Percentiles rank a stretch among this genome's conserved stretches.
Evolutionary conservation across 2,329 filamentous ascomycete genomes (phyloP).

Genomic region (Emmonsia crescens): DNA sequence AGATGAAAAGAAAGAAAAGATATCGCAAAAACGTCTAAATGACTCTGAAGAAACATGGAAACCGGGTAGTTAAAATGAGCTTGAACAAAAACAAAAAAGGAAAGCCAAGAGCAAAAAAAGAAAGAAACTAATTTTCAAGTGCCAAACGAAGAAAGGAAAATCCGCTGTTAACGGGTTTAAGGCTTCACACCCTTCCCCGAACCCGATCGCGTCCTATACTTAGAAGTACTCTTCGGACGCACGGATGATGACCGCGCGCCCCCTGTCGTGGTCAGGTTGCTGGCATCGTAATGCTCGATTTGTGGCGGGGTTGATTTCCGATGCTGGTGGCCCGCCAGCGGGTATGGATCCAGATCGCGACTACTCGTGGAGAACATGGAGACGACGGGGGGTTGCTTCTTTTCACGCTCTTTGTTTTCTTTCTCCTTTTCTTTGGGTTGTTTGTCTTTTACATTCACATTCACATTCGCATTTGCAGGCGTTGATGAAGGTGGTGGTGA

Average conservation of each 20-base stretch:
- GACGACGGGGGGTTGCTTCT: slow-evolving; percentile 36
- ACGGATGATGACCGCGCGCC: slow-evolving; percentile 6
- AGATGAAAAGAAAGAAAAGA: background rate
- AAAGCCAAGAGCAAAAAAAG: background rate
- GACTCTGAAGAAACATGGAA: background rate
- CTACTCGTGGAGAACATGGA: slow-evolving; percentile 43
- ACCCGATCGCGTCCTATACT: slow-evolving; percentile 7
- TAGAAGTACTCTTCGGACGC: slow-evolving; percentile 13
- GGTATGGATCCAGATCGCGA: slow-evolving; percentile 39
- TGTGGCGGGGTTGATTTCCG: slow-evolving; percentile 17
- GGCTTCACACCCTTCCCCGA: background rate
- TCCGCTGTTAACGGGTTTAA: background rate
- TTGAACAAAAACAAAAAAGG: background rate
- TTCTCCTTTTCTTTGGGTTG: slow-evolving; percentile 3
- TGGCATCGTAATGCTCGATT: slow-evolving; percentile 17
- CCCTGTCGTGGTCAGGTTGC: slow-evolving; percentile 10
- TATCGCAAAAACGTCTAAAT: background rate
- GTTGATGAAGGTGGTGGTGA: background rate
- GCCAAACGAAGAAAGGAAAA: background rate
- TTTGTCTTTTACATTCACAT: background rate
- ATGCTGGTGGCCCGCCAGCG: slow-evolving; percentile 22
- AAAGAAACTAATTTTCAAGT: slow-evolving; percentile 9
- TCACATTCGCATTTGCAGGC: background rate
- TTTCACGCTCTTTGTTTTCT: slow-evolving; percentile 3
- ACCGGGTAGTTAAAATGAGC: background rate